Evolutionary conservation across 2,329 filamentous ascomycete species (phyloP).

Genomic region (Xylaria sp.): DNA sequence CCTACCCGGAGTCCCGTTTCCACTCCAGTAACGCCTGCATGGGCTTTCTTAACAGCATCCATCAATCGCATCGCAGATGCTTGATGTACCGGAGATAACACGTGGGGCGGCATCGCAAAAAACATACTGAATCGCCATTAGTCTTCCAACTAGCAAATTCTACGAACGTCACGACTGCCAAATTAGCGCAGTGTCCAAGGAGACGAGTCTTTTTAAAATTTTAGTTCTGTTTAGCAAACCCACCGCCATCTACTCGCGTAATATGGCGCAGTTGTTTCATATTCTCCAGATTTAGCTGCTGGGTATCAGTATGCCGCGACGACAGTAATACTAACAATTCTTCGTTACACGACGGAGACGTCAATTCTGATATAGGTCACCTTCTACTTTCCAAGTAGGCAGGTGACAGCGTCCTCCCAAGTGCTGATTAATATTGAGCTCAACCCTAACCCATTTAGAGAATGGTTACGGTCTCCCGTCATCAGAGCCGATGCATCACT

Average conservation of each 20-base stretch:
- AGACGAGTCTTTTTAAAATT: not conserved
- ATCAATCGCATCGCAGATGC: not conserved
- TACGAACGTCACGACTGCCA: not conserved
- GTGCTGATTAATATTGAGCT: not conserved
- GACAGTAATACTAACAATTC: not conserved
- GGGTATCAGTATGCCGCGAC: not conserved
- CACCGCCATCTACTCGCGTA: not conserved
- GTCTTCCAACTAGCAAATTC: not conserved
- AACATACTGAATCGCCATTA: not conserved
- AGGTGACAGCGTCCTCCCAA: not conserved
- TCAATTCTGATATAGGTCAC: not conserved
- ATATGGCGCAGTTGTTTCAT: slow-evolving; percentile 5
- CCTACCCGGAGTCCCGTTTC: not conserved
- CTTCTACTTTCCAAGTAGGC: not conserved
- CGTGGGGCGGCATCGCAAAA: not conserved
- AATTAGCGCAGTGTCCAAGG: not conserved
- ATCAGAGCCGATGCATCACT: not conserved
- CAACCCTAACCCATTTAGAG: not conserved
- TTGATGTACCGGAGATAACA: not conserved
- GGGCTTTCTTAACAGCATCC: slow-evolving; percentile 1
- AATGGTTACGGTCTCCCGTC: not conserved
- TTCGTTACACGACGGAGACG: not conserved
- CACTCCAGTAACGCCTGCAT: not conserved
- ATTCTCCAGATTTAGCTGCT: not conserved
- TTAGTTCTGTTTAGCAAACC: not conserved